Evolutionary conservation across 1,284 basidiomycete species (phyloP).

Genomic region (Quambalaria eucalypti): DNA sequence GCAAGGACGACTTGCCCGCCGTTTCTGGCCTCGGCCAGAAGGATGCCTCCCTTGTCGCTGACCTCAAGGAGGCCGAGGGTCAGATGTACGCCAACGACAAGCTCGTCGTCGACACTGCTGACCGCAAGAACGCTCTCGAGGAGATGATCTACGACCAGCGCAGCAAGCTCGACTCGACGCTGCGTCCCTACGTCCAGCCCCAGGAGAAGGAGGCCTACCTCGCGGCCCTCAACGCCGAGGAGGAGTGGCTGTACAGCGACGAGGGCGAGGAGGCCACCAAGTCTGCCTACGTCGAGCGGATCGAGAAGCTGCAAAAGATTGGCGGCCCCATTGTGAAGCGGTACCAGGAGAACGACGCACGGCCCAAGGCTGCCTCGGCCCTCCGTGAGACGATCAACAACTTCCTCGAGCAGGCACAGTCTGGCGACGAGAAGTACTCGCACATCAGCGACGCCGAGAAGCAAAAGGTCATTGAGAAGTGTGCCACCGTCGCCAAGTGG

Average conservation of each 20-base stretch:
- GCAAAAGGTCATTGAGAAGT: constrained; percentile 45
- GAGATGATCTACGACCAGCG: constrained; percentile 47
- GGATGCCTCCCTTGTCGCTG: constrained; percentile 27
- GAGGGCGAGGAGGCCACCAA: constrained; percentile 45
- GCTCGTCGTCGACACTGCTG: constrained; percentile 46
- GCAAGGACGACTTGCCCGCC: constrained; percentile 41
- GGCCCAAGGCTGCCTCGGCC: constrained; percentile 40
- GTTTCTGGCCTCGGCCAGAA: constrained; percentile 32
- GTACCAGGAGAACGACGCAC: constrained; percentile 37
- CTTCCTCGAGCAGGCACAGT: constrained; percentile 37
- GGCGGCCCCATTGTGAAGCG: constrained; percentile 39
- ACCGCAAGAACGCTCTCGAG: constrained; percentile 46
- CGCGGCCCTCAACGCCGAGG: constrained; percentile 30
- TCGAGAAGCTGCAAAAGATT: constrained; percentile 38
- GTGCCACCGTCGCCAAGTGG: constrained; percentile 42
- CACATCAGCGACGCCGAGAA: constrained; percentile 45
- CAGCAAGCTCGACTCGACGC: constrained; percentile 43
- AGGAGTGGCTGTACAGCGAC: constrained; percentile 47
- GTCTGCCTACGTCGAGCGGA: constrained; percentile 39
- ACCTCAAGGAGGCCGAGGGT: constrained; percentile 42
- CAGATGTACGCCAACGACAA: constrained; percentile 44
- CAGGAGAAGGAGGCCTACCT: constrained; percentile 44
- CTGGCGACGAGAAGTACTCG: constrained; percentile 41
- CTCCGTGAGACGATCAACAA: constrained; percentile 43
- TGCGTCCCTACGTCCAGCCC: constrained; percentile 32